phyloP scores from a whole-genome alignment of 495 filamentous ascomycete species.

The Penicillium waksmanii region DNA sequence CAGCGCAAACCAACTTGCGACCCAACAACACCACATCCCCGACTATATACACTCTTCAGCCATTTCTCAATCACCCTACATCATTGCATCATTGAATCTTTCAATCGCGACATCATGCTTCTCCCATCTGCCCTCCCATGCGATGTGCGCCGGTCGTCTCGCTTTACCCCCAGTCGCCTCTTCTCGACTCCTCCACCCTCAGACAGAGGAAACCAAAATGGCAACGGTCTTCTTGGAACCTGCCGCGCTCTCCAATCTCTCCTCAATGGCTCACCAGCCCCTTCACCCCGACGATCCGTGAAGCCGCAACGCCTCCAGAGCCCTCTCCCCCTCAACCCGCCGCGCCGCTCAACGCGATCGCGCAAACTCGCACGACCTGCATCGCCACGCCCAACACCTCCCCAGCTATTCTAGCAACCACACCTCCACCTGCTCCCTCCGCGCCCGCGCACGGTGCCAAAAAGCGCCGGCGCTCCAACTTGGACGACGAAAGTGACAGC shows the following conservation, averaged over 20 bases:
- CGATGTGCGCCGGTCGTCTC: slow-evolving; percentile 62
- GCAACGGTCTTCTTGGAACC: slow-evolving; percentile 64
- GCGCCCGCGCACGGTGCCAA: slow-evolving; percentile 55
- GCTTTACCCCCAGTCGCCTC: slow-evolving; percentile 61
- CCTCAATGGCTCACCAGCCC: slow-evolving; percentile 50
- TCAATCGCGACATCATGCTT: slow-evolving; percentile 54
- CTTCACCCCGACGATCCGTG: slow-evolving; percentile 39
- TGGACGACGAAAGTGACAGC: slow-evolving; percentile 51
- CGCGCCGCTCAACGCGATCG: slow-evolving; percentile 52
- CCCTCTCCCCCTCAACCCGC: slow-evolving; percentile 52
- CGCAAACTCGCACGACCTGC: slow-evolving; percentile 38
- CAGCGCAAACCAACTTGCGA: slow-evolving; percentile 9
- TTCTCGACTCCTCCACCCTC: slow-evolving; percentile 65
- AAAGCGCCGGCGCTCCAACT: slow-evolving; percentile 62
- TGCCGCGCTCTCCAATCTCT: slow-evolving; percentile 75
- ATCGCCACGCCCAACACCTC: slow-evolving; percentile 42
- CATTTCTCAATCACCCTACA: slow-evolving; percentile 5
- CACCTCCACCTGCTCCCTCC: slow-evolving; percentile 42
- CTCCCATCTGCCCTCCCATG: slow-evolving; percentile 73
- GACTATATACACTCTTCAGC: slow-evolving; percentile 4
- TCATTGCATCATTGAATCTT: slow-evolving; percentile 4
- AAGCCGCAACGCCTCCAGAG: slow-evolving; percentile 53
- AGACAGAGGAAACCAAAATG: slow-evolving; percentile 53
- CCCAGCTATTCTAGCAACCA: slow-evolving; percentile 26
- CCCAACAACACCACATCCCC: slow-evolving; percentile 13